Conservation (phyloP, 495 filamentous ascomycete species). For the Daldinia concentrica region DNA sequence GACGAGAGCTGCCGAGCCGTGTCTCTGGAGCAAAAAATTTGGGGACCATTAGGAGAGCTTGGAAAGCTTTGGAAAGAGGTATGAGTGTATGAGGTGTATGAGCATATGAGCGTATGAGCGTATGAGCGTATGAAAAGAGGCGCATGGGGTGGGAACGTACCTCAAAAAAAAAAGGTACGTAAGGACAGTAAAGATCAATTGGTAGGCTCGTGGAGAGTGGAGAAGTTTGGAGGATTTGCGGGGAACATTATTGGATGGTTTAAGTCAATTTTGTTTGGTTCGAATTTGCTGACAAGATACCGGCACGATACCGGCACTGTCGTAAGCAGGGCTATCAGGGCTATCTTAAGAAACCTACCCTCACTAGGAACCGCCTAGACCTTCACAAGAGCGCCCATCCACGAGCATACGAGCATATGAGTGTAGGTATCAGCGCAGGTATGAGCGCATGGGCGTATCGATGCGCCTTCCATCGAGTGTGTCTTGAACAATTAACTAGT, state of each 20-base stretch:
- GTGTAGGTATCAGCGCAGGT: too few relatives aligned
- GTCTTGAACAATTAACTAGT: not conserved
- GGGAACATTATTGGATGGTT: slow-evolving; percentile 16
- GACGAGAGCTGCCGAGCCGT: slow-evolving; percentile 33
- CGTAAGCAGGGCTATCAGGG: not conserved
- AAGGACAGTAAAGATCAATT: too few relatives aligned
- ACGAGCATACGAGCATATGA: too few relatives aligned
- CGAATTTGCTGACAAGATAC: slow-evolving; percentile 1
- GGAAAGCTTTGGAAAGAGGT: not conserved
- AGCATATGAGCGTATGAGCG: too few relatives aligned
- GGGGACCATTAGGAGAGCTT: not conserved
- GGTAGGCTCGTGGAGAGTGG: slow-evolving; percentile 36
- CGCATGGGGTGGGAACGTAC: too few relatives aligned
- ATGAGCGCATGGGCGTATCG: not conserved
- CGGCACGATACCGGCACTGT: slow-evolving; percentile 24
- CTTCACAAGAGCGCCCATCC: not conserved
- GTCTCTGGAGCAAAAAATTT: slow-evolving; percentile 23
- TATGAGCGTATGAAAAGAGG: too few relatives aligned
- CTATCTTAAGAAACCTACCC: not conserved
- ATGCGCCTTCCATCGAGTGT: not conserved
- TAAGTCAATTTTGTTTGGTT: not conserved
- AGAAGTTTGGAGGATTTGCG: slow-evolving; percentile 14
- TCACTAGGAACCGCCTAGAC: not conserved
- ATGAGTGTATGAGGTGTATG: too few relatives aligned
- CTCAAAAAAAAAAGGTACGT: too few relatives aligned